These are phyloP conservation scores for Taphrina deformans DNA, from an alignment of 1,139 yeast species.

Conservation along the genomic window DNA sequence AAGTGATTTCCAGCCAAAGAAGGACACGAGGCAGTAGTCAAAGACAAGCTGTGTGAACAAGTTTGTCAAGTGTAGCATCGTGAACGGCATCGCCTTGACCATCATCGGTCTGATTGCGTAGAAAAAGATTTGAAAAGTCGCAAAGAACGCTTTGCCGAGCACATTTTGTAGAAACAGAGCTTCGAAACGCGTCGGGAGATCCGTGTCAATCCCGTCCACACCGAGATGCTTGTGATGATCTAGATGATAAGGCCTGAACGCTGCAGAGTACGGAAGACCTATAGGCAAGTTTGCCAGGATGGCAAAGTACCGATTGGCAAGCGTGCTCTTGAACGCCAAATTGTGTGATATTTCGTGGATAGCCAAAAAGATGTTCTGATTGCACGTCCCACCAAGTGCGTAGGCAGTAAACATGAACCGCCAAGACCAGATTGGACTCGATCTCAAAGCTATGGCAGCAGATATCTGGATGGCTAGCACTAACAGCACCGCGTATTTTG, in stretches of 20 bases:
- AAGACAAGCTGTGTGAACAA: constrained; percentile 58
- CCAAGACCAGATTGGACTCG: constrained; percentile 57
- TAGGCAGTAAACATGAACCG: constrained; percentile 67
- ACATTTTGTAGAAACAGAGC: constrained; percentile 71
- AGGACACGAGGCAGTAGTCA: constrained; percentile 58
- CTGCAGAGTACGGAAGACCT: constrained; percentile 86
- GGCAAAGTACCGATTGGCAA: constrained; percentile 74
- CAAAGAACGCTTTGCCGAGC: constrained; percentile 81
- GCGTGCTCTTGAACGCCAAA: constrained; percentile 75
- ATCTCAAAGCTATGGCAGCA: constrained; percentile 60
- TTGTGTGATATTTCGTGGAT: constrained; percentile 88
- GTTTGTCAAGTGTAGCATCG: constrained; percentile 57
- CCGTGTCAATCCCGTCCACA: constrained; percentile 82
- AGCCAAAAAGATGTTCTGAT: constrained; percentile 79
- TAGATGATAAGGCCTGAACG: constrained; percentile 82
- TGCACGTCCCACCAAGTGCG: constrained; percentile 78
- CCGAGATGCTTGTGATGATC: constrained; percentile 89
- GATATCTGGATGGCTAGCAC: constrained; percentile 67
- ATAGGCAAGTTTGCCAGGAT: constrained; percentile 79
- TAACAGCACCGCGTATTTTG: constrained; percentile 68
- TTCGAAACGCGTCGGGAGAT: constrained; percentile 77
- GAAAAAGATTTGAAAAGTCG: constrained; percentile 78
- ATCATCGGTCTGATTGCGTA: constrained; percentile 90
- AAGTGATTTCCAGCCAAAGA: constrained; percentile 66
- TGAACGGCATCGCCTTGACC: constrained; percentile 70